These are phyloP conservation scores for Corylus heterophylla DNA, from an alignment of 306 rosid genomes.

Conservation along the genomic window DNA sequence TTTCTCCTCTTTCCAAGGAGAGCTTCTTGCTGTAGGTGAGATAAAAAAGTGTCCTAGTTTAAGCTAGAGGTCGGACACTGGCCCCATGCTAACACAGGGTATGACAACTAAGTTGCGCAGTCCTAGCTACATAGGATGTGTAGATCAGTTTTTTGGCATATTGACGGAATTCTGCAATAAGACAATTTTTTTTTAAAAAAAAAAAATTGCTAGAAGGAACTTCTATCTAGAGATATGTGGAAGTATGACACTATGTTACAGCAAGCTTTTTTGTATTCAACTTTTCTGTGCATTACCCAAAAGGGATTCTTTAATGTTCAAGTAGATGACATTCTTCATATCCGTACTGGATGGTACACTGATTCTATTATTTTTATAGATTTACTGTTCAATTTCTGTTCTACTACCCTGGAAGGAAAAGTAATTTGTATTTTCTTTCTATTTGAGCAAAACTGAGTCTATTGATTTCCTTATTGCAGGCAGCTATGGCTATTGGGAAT, in stretches of 20 bases:
- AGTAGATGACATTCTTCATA: conserved; percentile 7
- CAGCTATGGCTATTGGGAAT: conserved; percentile 52
- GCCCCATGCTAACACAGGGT: too few species aligned
- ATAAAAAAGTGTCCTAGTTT: neutral
- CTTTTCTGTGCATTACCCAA: neutral
- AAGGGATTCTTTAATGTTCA: neutral
- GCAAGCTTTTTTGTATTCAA: neutral
- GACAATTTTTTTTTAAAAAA: neutral
- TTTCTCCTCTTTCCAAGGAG: neutral
- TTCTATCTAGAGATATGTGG: neutral
- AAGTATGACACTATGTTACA: neutral
- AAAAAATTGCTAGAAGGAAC: neutral
- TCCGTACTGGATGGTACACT: neutral
- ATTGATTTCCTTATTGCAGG: conserved; percentile 39
- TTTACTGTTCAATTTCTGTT: conserved; percentile 20
- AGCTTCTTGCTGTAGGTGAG: neutral
- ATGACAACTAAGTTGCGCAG: neutral
- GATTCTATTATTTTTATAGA: neutral
- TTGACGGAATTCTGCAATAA: neutral
- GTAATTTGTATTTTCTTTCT: neutral
- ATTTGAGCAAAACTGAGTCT: conserved; percentile 19
- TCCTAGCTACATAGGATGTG: neutral
- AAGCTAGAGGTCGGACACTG: neutral
- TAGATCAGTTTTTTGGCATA: conserved; percentile 1
- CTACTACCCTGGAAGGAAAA: neutral